Percentiles rank a stretch among this genome's conserved stretches.
Conservation (phyloP, 495 filamentous ascomycete genomes). For the Penicillium silybi region DNA sequence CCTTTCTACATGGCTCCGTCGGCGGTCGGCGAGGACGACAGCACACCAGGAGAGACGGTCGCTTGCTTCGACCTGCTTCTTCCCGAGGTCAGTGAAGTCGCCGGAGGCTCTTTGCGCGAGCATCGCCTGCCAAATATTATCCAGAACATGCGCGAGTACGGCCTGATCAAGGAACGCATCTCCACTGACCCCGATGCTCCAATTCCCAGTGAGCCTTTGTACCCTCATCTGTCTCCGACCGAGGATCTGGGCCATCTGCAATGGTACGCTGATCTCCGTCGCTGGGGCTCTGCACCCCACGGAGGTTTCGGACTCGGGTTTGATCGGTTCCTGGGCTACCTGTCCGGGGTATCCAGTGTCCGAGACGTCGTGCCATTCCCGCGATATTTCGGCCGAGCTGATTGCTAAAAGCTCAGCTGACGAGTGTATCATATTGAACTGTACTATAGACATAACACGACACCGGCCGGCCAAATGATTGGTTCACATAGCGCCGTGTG, state of each 20-base stretch:
- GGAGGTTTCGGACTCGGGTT: conserved; percentile 95
- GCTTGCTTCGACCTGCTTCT: conserved; percentile 95
- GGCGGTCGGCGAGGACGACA: conserved; percentile 8
- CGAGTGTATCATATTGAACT: conserved; percentile 16
- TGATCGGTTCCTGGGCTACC: conserved; percentile 82
- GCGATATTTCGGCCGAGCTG: conserved; percentile 84
- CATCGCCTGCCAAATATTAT: conserved; percentile 70
- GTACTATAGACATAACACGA: conserved; percentile 11
- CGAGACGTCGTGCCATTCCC: conserved; percentile 87
- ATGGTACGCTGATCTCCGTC: conserved; percentile 94
- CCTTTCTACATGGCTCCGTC: conserved; percentile 93
- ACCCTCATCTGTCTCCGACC: conserved; percentile 36
- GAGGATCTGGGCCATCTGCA: conserved; percentile 58
- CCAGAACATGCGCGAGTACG: conserved; percentile 65
- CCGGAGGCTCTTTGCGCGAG: conserved; percentile 90
- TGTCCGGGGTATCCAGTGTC: conserved; percentile 78
- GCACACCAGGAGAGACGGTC: conserved; percentile 52
- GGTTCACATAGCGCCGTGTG: neutral
- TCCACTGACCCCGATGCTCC: conserved; percentile 5
- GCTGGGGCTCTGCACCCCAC: conserved; percentile 92
- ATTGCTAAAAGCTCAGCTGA: conserved; percentile 54
- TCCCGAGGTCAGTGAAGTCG: conserved; percentile 84
- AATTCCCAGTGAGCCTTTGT: conserved; percentile 19
- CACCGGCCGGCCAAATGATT: neutral
- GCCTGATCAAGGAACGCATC: conserved; percentile 39